Evolutionary conservation across 345 rosid genomes (phyloP).

Genomic region (Pugionium cornutum): DNA sequence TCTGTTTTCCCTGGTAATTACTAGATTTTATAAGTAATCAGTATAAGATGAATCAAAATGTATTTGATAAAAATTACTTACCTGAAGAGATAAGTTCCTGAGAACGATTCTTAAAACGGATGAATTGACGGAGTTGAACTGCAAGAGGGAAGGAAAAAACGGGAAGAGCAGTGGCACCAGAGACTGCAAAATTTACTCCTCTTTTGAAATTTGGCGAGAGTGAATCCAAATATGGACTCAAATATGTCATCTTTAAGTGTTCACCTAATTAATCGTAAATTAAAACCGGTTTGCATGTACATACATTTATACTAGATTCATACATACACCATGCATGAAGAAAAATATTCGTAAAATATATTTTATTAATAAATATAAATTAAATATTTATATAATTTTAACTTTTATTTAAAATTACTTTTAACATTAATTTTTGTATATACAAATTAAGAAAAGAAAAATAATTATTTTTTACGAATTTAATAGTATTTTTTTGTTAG

Average conservation of each 20-base stretch:
- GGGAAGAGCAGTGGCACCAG: constrained; percentile 48
- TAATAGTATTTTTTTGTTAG: too few species aligned
- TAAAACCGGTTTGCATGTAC: too few species aligned
- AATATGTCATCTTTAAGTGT: constrained; percentile 37
- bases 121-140: constrained; percentile 47
- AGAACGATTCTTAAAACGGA: constrained; percentile 49
- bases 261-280: constrained; percentile 42
- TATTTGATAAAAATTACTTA: background rate
- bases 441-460: too few species aligned
- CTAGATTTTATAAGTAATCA: background rate
- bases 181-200: constrained; percentile 52
- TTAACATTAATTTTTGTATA: too few species aligned
- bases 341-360: too few species aligned
- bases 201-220: constrained; percentile 49
- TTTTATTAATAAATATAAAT: too few species aligned
- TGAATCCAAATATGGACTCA: constrained; percentile 55
- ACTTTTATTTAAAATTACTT: too few species aligned
- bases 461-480: too few species aligned
- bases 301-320: too few species aligned
- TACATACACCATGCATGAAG: too few species aligned
- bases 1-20: constrained; percentile 37
- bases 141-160: constrained; percentile 39
- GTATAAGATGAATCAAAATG: background rate
- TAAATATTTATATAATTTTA: too few species aligned
- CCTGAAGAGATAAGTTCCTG: constrained; percentile 43